phyloP scores from a whole-genome alignment of 192 early-diverging fungal genomes.

The Linnemannia elongata region DNA sequence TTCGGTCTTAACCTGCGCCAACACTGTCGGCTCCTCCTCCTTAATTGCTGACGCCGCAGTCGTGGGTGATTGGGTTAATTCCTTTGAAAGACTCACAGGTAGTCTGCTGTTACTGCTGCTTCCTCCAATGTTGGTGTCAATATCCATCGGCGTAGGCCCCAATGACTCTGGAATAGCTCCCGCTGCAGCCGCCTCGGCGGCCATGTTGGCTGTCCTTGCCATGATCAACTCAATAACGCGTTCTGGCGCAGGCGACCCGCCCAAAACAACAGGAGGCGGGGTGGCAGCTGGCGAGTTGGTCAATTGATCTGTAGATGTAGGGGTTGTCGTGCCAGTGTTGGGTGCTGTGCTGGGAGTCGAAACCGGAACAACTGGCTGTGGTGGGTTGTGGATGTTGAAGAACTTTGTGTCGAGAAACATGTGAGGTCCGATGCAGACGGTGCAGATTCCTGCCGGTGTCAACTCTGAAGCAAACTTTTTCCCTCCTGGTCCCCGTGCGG shows the following conservation, averaged over 20 bases:
- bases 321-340: conserved; percentile 9
- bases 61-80: not conserved
- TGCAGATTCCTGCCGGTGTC: conserved; percentile 28
- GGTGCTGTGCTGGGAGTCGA: conserved; percentile 1
- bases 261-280: conserved; percentile 12
- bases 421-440: conserved; percentile 51
- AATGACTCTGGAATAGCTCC: conserved; percentile 4
- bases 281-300: not conserved
- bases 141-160: not conserved
- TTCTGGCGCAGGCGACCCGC: conserved; percentile 32
- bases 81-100: not conserved
- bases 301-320: conserved; percentile 4
- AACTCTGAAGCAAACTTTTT: conserved; percentile 44
- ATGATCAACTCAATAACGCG: conserved; percentile 34
- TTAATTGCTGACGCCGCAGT: not conserved
- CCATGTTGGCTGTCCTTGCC: conserved; percentile 11
- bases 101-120: not conserved
- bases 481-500: conserved; percentile 36
- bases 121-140: not conserved
- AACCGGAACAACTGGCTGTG: not conserved
- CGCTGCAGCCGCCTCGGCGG: conserved; percentile 12
- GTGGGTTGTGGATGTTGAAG: conserved; percentile 41
- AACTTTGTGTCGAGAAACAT: conserved; percentile 50
- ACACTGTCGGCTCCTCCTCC: not conserved
- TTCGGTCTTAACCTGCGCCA: not conserved